A percentile compares a stretch with the other conserved stretches of the same genome.
phyloP scores from a whole-genome alignment of 2,329 filamentous ascomycete species.

The Balansia obtecta region DNA sequence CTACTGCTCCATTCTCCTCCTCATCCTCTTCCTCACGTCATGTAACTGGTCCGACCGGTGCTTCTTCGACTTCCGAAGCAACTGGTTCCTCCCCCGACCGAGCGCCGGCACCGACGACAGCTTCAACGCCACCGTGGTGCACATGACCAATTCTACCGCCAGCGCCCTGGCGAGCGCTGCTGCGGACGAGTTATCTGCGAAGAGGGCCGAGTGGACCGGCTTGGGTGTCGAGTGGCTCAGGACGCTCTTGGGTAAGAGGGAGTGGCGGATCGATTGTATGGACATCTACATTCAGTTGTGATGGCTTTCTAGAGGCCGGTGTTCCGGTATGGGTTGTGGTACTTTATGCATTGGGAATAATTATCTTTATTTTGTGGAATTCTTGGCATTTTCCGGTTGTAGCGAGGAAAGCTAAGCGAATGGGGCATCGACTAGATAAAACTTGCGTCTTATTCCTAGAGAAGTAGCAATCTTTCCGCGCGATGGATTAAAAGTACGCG shows the following conservation, averaged over 20 bases:
- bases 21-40: slow-evolving; percentile 86
- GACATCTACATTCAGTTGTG: slow-evolving; percentile 68
- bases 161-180: slow-evolving; percentile 54
- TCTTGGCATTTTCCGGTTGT: no score
- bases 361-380: no score
- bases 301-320: background rate
- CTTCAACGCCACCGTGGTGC: slow-evolving; percentile 37
- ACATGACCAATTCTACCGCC: slow-evolving; percentile 57
- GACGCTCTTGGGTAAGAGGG: slow-evolving; percentile 65
- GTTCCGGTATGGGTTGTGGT: background rate
- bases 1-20: slow-evolving; percentile 91
- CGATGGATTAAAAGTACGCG: no score
- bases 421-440: no score
- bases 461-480: no score
- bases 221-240: slow-evolving; percentile 78
- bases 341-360: background rate
- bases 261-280: slow-evolving; percentile 86
- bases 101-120: slow-evolving; percentile 19
- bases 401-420: no score
- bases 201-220: slow-evolving; percentile 56
- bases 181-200: slow-evolving; percentile 45
- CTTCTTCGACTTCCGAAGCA: slow-evolving; percentile 83
- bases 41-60: slow-evolving; percentile 83
- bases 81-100: slow-evolving; percentile 82
- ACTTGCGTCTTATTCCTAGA: no score